phyloP scores from a whole-genome alignment of 73 alveolate genomes.

The Paramecium sexaurelia region DNA sequence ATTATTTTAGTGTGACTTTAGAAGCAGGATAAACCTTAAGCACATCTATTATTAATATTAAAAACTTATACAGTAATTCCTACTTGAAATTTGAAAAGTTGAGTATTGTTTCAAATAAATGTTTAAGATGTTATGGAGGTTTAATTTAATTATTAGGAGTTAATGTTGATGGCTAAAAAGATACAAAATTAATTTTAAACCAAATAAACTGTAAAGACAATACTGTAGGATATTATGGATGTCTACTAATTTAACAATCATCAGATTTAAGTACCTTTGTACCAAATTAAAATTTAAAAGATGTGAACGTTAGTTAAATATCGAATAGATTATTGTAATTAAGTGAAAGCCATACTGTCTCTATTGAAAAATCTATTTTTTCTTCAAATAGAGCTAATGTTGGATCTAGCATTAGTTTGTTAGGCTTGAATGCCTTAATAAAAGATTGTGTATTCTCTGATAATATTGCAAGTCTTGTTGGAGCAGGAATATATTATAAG shows the following conservation, averaged over 20 bases:
- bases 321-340: background rate
- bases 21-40: background rate
- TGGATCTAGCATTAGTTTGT: background rate
- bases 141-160: background rate
- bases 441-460: background rate
- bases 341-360: background rate
- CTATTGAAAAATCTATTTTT: background rate
- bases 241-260: background rate
- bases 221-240: slow-evolving; percentile 5
- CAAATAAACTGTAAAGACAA: background rate
- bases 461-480: slow-evolving; percentile 3
- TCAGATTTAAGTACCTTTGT: background rate
- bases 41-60: background rate
- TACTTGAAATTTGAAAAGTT: background rate
- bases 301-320: background rate
- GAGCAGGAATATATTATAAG: background rate
- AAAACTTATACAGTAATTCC: background rate
- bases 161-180: background rate
- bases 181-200: background rate
- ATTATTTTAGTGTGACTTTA: background rate
- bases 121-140: slow-evolving; percentile 40
- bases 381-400: background rate
- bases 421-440: background rate
- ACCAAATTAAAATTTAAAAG: background rate
- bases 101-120: background rate